phyloP scores from a whole-genome alignment of 352 stramenopile species.

The Pythium brachiatum region DNA sequence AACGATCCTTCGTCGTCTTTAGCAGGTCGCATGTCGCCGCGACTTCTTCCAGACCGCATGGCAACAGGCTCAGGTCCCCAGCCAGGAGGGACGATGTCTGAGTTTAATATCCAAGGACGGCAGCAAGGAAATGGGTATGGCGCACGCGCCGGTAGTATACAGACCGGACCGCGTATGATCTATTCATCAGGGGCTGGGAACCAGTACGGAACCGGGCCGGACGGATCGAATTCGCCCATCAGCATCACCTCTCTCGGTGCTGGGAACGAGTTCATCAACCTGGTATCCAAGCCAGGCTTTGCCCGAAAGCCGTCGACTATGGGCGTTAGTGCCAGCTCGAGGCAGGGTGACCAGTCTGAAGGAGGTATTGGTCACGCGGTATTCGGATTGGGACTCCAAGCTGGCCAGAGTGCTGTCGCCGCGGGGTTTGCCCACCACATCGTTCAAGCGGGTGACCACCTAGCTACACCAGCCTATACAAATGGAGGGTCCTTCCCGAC shows the following conservation, averaged over 20 bases:
- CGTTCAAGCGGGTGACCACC: background rate
- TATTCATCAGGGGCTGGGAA: background rate
- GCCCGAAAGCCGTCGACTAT: conserved; percentile 15
- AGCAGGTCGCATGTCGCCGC: background rate
- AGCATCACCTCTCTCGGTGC: conserved; percentile 16
- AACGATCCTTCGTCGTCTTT: background rate
- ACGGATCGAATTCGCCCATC: background rate
- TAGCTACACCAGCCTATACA: background rate
- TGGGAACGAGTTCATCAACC: conserved; percentile 26
- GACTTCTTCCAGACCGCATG: background rate
- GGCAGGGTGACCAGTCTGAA: background rate
- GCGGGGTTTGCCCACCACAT: conserved; percentile 1
- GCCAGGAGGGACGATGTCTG: background rate
- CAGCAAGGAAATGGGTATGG: background rate
- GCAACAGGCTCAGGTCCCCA: background rate
- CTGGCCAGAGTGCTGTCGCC: background rate
- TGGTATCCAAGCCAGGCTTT: conserved; percentile 22
- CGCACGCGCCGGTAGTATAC: background rate
- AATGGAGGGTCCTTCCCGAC: background rate
- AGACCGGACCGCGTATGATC: background rate
- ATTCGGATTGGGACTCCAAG: background rate
- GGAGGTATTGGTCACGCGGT: background rate
- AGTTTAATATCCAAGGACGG: conserved; percentile 8
- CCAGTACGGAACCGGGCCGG: background rate
- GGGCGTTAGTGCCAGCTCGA: background rate